Percentiles rank a stretch among this genome's conserved stretches.
Evolutionary conservation across 202 grass and related monocot species (phyloP).

Genomic region (Elaeis oleifera): DNA sequence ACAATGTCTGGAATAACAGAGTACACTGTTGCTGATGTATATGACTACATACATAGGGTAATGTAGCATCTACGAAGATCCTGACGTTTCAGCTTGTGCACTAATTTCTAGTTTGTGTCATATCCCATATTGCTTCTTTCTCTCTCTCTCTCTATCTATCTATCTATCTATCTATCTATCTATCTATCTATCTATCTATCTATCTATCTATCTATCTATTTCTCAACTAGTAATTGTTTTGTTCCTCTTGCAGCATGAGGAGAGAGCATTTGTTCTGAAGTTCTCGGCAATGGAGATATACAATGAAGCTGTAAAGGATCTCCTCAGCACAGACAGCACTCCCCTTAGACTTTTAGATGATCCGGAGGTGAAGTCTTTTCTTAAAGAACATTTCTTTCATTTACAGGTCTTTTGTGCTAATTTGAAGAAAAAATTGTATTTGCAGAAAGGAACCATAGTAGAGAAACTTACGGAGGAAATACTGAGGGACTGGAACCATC

Average conservation of each 20-base stretch:
- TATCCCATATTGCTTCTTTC: too few relatives aligned
- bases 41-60: slow-evolving; percentile 19
- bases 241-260: slow-evolving; percentile 12
- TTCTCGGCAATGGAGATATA: slow-evolving; percentile 25
- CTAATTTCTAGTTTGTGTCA: too few relatives aligned
- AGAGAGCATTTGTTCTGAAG: slow-evolving; percentile 13
- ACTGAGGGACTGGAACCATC: slow-evolving; percentile 12
- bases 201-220: too few relatives aligned
- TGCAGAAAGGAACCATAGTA: slow-evolving; percentile 5
- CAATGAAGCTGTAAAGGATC: slow-evolving; percentile 19
- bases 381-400: background rate
- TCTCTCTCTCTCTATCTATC: too few relatives aligned
- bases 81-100: too few relatives aligned
- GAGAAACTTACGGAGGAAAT: slow-evolving; percentile 20
- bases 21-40: slow-evolving; percentile 13
- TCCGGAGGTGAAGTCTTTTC: slow-evolving; percentile 8
- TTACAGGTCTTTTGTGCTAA: background rate
- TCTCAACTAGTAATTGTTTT: background rate
- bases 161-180: too few relatives aligned
- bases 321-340: slow-evolving; percentile 7
- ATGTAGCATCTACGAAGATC: too few relatives aligned
- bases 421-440: too few relatives aligned
- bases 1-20: slow-evolving; percentile 18
- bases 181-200: too few relatives aligned
- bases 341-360: slow-evolving; percentile 17